A percentile compares a stretch with the other conserved stretches of the same genome.
Conservation (phyloP, 2,329 filamentous ascomycete genomes). For the Phyllosticta citriasiana region DNA sequence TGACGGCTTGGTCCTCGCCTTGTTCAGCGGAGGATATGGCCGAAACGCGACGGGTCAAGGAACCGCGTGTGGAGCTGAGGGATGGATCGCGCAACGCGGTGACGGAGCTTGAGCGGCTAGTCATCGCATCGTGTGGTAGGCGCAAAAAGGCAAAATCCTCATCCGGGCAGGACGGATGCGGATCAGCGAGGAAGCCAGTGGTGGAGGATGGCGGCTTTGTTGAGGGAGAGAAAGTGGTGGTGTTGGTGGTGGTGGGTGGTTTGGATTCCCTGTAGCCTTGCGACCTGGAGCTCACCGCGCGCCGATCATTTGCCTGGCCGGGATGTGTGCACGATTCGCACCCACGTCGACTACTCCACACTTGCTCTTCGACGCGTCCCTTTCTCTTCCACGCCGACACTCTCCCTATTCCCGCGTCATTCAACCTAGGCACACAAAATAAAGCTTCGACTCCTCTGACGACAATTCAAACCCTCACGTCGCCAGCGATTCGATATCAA, state of each 20-base stretch:
- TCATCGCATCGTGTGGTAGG: slow-evolving; percentile 33
- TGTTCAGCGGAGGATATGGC: slow-evolving; percentile 56
- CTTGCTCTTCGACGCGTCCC: not conserved
- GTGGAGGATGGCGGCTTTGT: slow-evolving; percentile 1
- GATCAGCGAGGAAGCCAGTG: not conserved
- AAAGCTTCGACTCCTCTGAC: too few relatives aligned
- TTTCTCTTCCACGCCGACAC: not conserved
- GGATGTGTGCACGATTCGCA: not conserved
- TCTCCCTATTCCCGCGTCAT: not conserved
- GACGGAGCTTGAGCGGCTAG: slow-evolving; percentile 30
- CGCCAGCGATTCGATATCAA: not conserved
- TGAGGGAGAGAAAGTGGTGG: not conserved
- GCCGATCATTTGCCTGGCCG: slow-evolving; percentile 1
- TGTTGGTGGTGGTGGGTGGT: not conserved
- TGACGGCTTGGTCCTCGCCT: slow-evolving; percentile 45
- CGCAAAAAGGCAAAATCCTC: slow-evolving; percentile 1
- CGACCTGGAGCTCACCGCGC: not conserved
- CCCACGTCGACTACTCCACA: not conserved
- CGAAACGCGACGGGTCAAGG: slow-evolving; percentile 58
- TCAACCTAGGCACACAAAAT: not conserved
- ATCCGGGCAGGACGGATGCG: not conserved
- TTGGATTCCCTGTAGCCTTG: slow-evolving; percentile 4
- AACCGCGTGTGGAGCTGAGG: slow-evolving; percentile 40
- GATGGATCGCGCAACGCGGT: slow-evolving; percentile 31
- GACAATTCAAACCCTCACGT: not conserved